phyloP scores from a whole-genome alignment of 306 rosid genomes.

The Rosa lucieae region DNA sequence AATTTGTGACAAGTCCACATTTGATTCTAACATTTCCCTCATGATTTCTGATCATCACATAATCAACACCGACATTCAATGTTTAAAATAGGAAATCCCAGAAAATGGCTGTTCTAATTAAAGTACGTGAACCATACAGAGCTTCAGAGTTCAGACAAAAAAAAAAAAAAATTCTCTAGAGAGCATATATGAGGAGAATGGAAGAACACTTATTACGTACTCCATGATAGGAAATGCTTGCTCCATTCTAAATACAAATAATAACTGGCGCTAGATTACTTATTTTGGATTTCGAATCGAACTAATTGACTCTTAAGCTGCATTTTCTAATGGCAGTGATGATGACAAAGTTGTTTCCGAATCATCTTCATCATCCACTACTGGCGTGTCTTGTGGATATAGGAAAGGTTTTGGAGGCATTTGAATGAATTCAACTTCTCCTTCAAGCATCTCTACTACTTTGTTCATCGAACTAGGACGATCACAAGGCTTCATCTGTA shows the following conservation, averaged over 20 bases:
- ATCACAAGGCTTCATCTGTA: constrained; percentile 15
- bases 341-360: background rate
- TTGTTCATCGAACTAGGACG: background rate
- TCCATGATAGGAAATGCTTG: background rate
- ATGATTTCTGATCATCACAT: no score
- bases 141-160: no score
- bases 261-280: background rate
- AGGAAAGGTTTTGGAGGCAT: constrained; percentile 16
- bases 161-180: no score
- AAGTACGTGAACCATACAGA: no score
- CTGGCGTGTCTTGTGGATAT: background rate
- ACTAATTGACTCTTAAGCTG: background rate
- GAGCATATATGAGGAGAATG: background rate
- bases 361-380: background rate
- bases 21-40: no score
- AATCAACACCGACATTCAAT: no score
- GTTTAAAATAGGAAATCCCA: no score
- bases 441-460: constrained; percentile 11
- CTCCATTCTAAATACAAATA: background rate
- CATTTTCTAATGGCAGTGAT: background rate
- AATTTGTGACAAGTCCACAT: no score
- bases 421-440: background rate
- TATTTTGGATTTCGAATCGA: background rate
- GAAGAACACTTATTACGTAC: background rate
- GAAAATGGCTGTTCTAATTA: no score